Conservation (phyloP, 164 flowering plant species). For the Nymphaea colorata region DNA sequence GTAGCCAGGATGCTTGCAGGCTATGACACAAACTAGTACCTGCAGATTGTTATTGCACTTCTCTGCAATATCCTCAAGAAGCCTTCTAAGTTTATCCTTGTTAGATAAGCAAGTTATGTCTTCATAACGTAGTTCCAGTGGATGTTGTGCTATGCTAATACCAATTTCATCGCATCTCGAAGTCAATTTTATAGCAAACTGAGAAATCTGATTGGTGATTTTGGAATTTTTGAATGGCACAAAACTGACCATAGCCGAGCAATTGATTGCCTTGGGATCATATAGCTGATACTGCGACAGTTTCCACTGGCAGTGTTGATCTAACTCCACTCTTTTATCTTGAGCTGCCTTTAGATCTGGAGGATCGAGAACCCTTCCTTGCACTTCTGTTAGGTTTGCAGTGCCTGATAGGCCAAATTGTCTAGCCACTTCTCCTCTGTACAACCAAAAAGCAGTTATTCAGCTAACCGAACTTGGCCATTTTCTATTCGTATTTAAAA, state of each 20-base stretch:
- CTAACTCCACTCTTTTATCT: conserved; percentile 4
- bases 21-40: conserved; percentile 58
- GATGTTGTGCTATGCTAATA: neutral
- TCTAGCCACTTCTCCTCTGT: conserved; percentile 20
- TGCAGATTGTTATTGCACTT: conserved; percentile 17
- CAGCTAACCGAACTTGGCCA: neutral
- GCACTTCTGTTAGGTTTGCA: conserved; percentile 38
- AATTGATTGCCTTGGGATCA: conserved; percentile 32
- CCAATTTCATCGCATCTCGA: neutral
- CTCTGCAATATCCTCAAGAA: neutral
- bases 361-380: conserved; percentile 43
- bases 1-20: conserved; percentile 43
- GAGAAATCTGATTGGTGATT: neutral
- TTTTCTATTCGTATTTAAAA: neutral
- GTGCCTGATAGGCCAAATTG: conserved; percentile 38
- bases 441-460: neutral
- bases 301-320: conserved; percentile 60
- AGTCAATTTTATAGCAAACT: neutral
- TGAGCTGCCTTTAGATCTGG: conserved; percentile 42
- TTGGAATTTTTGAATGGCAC: conserved; percentile 2
- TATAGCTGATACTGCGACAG: conserved; percentile 29
- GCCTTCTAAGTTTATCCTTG: neutral
- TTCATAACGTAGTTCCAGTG: neutral
- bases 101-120: neutral
- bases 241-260: conserved; percentile 60